These are phyloP conservation scores for Rutstroemia sp. DNA, from an alignment of 2,329 filamentous ascomycete genomes.

Conservation along the genomic window DNA sequence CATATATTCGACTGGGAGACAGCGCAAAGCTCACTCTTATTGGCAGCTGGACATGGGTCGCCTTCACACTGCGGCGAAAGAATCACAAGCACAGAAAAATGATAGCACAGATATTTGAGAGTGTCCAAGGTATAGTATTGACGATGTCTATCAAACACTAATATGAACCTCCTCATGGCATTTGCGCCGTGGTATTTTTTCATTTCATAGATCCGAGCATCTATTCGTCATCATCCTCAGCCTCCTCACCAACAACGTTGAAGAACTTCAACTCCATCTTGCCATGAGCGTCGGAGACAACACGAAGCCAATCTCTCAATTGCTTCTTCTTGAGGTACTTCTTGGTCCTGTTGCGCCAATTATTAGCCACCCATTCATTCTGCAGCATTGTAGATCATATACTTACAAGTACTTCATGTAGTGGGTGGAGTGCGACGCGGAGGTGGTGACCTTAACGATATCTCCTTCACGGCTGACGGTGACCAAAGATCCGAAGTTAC, in stretches of 20 bases:
- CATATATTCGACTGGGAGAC: too few relatives aligned
- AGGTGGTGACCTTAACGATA: conserved; percentile 92
- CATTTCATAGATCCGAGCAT: conserved; percentile 25
- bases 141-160: too few relatives aligned
- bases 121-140: too few relatives aligned
- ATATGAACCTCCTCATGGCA: neutral
- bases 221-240: conserved; percentile 98
- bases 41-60: too few relatives aligned
- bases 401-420: conserved; percentile 99
- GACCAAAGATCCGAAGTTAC: conserved; percentile 93
- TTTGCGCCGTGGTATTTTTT: neutral
- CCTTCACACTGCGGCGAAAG: too few relatives aligned
- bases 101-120: too few relatives aligned
- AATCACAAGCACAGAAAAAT: too few relatives aligned
- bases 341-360: conserved; percentile 66
- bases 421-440: conserved; percentile 96
- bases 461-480: conserved; percentile 85
- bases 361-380: conserved; percentile 19
- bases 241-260: conserved; percentile 99
- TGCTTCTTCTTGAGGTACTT: conserved; percentile 99
- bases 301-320: conserved; percentile 99
- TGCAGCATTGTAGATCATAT: neutral
- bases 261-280: conserved; percentile 99
- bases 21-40: too few relatives aligned
- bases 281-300: conserved; percentile 95